Conservation (phyloP, 169 alveolate genomes). For the Ichthyophthirius multifiliis region DNA sequence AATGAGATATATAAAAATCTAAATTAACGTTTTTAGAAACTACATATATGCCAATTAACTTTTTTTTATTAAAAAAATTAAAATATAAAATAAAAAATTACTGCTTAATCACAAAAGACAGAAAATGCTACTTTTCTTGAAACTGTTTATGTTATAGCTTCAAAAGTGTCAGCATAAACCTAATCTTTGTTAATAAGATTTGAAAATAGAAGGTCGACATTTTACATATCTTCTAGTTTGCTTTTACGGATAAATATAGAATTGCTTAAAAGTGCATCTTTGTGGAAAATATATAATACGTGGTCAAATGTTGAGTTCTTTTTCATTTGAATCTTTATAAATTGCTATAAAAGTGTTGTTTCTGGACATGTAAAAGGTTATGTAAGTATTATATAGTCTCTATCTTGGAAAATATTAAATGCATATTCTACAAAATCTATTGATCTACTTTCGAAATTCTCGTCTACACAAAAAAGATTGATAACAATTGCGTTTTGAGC, state of each 20-base stretch:
- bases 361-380: slow-evolving; percentile 88
- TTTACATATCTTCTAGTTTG: slow-evolving; percentile 30
- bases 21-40: slow-evolving; percentile 77
- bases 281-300: slow-evolving; percentile 82
- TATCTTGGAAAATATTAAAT: slow-evolving; percentile 85
- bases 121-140: slow-evolving; percentile 56
- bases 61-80: neutral
- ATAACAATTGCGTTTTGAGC: slow-evolving; percentile 87
- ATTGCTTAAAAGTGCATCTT: slow-evolving; percentile 68
- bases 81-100: neutral
- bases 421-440: slow-evolving; percentile 83
- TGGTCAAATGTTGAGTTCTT: slow-evolving; percentile 80
- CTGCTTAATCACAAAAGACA: slow-evolving; percentile 45
- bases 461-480: slow-evolving; percentile 85
- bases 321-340: slow-evolving; percentile 68
- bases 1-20: slow-evolving; percentile 76
- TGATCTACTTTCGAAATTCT: slow-evolving; percentile 83
- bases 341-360: slow-evolving; percentile 69
- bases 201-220: slow-evolving; percentile 52
- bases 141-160: slow-evolving; percentile 55
- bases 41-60: slow-evolving; percentile 75
- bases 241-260: slow-evolving; percentile 17
- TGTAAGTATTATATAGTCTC: slow-evolving; percentile 85
- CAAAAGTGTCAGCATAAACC: slow-evolving; percentile 53
- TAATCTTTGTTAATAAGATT: slow-evolving; percentile 48